Evolutionary conservation across 345 rosid species (phyloP), one percentile per base, ranked within the genome.

Genomic region (Bruguiera parviflora): DNA sequence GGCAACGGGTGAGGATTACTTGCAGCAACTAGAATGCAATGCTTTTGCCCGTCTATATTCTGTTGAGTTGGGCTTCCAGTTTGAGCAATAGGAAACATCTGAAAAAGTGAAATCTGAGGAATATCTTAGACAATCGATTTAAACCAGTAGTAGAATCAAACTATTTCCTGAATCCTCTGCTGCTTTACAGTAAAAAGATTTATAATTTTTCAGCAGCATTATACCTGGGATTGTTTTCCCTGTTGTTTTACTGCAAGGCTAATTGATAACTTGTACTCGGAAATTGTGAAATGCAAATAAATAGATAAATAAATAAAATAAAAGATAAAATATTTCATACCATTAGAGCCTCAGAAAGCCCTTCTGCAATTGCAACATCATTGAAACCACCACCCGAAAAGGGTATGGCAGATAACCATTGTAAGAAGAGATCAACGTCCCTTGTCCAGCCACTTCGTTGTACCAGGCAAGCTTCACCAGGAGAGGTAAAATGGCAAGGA

Each of bases 281-380:
- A 55, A 55, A 55, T n/a, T 55, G 28, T 55, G 58, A 25, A 21
- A 25, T 13, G 15, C 15, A 55, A 55, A 64, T 22, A n/a, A 58
- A n/a, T 15, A 59, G 61, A 27, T 21, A 28, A 53, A 69, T 47
- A 53, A 21, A 51, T 47, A 67, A 46, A 69, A 6, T 33, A 24
- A 3, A 63, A 43, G 64, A 63, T 63, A 74, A 32, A 71, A 68
- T 8, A 67, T 3, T 29, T 25, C 77, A 43, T 76, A 91, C 97
- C 99, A 95, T 95, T 66, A 92, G 71, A 61, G 99, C 98, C 80
- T 95, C 98, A 63, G 97, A 82, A 76, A 95, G 96, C 68, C 99
- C 98, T 83, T 95, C 98, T 2, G 99, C 99, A 75, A 94, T 90
- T 47, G 98, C 99, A 73, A 84, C 97, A 68, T 95, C 96, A 73